Base-by-base conservation (phyloP, 441 rosid genomes). In the Pelargonium cotyledonis region DNA sequence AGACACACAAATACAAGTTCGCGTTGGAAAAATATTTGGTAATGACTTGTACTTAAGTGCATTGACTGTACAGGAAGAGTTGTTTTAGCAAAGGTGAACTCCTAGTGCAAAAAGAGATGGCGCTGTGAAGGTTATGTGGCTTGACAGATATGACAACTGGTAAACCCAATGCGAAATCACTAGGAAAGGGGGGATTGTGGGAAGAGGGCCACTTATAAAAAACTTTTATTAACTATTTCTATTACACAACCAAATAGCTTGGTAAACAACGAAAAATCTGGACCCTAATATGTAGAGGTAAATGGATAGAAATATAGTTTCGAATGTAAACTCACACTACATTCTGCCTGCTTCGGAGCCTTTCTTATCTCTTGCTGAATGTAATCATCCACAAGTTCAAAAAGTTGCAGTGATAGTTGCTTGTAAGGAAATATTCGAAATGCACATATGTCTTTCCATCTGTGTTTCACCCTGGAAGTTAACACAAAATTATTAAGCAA, bases 361-460 rank as follows among this genome's bases (percentile, higher is more conserved):
- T 89, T 90, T 83, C 84, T 84, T 81, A 95, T 95, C 86, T 90
- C 97, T 75, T 80, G 82, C 71, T 88, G 96, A 68, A 95, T 86
- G 85, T 89, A 92, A 64, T 92, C 95, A 80, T 95, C 99, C 68
- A 75, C 82, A 66, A 95, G 92, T 79, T 95, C 99, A 79, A 65
- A 95, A 63, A 95, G 82, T 80, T 90, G 97, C 70, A 95, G 74
- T 14, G 86, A 80, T 21, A 84, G 82, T 73, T 88, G 94, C 82
- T 91, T 92, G 84, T 79, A 68, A 57, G 98, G 99, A 79, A 92
- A 92, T 74, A 81, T 75, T 77, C 66, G 82, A 79, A 95, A 95
- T 76, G 90, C 83, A 81, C 97, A 88, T 67, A 95, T 79, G 75
- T 95, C 96, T 70, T 73, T 85, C 98, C 99, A 92, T 68, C 81